Evolutionary conservation across 106 monocot genomes (phyloP), one percentile per base, ranked within the genome.

Genomic region (Phalaenopsis aphrodite): DNA sequence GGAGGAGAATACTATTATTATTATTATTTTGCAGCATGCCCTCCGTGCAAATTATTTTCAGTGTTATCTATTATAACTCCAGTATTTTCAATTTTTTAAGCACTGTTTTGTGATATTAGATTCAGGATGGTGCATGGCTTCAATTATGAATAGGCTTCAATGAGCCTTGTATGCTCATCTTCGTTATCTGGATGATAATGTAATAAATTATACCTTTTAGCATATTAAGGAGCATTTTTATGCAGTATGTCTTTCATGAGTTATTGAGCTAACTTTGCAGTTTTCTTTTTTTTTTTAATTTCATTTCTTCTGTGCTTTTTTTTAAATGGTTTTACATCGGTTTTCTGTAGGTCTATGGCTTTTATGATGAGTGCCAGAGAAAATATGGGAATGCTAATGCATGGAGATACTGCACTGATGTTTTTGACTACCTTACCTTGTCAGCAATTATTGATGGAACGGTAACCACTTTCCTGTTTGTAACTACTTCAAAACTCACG

Each of bases 341-440:
- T 1, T 12, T 64, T 47, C 68, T 87, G 36, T 55, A 96, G 96
- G 96, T 96, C 16, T 96, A 96, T 86, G 96, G 96, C 41, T 96
- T 96, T 84, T 96, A 96, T 87, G 96, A 96, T 81, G 96, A 96
- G 76, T 96, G 96, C 77, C 96, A 96, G 83, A 88, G 96, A 77
- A 96, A 96, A 79, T 96, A 96, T 86, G 96, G 96, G 79, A 96
- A 96, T 87, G 96, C 96, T 43, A 96, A 96, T 85, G 94, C 96
- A 49, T 96, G 93, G 96, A 88, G 96, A 80, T 96, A 96, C 74
- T 97, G 97, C 83, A 97, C 97, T 37, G 97, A 97, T 87, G 97
- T 97, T 83, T 97, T 97, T 83, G 97, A 97, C 79, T 97, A 90
- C 79, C 90, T 97, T 56, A 97, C 97, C 24, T 83, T 97, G 57